Evolutionary conservation across 345 rosid genomes (phyloP).

Genomic region (Pistacia atlantica): DNA sequence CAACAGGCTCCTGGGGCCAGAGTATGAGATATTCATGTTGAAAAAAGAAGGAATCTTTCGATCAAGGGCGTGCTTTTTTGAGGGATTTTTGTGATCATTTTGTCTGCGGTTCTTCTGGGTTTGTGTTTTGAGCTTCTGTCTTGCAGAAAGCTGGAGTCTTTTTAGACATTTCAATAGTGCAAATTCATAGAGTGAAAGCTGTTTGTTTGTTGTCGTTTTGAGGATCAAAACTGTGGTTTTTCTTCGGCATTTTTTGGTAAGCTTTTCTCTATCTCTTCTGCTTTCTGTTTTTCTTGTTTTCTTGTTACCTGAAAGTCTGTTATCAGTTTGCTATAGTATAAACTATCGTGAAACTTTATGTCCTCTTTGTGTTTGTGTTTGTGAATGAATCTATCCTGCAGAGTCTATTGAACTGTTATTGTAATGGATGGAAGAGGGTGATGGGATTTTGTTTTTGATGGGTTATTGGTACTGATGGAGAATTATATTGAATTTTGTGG

Average conservation of each 20-base stretch:
- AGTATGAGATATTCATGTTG: background rate
- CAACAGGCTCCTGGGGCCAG: background rate
- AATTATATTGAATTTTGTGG: background rate
- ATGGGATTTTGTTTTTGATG: background rate
- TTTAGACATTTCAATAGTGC: no score
- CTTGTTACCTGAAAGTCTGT: background rate
- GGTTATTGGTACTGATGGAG: constrained; percentile 8
- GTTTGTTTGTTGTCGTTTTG: background rate
- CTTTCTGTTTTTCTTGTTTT: background rate
- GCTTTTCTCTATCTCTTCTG: background rate
- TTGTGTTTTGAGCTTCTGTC: background rate
- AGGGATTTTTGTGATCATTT: background rate
- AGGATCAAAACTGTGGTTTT: background rate
- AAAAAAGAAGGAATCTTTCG: background rate
- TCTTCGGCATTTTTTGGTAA: background rate
- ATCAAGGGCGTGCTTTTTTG: background rate
- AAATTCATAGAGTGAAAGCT: background rate
- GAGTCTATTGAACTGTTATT: background rate
- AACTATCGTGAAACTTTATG: background rate
- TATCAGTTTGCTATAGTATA: background rate
- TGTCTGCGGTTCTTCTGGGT: background rate
- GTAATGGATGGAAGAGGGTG: background rate
- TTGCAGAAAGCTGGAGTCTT: background rate
- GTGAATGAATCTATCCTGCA: no score
- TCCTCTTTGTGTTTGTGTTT: background rate